phyloP scores from a whole-genome alignment of 2,329 filamentous ascomycete species.

The Trichoderma cornu-damae region DNA sequence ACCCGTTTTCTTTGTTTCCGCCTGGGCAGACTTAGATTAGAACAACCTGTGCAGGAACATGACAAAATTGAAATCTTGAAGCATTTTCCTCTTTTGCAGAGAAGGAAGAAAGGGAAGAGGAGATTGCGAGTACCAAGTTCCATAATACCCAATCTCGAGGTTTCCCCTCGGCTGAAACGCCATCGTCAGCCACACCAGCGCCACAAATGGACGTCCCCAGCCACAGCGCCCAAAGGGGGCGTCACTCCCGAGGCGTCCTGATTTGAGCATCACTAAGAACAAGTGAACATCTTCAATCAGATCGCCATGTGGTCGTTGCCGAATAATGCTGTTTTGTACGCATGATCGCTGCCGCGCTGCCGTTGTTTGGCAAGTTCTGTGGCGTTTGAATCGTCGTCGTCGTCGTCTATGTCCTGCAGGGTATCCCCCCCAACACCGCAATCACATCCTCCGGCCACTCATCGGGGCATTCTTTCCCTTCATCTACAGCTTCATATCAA shows the following conservation, averaged over 20 bases:
- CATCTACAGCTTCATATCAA: background rate
- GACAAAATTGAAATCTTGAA: too few species aligned
- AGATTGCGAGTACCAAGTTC: too few species aligned
- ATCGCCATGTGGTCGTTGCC: background rate
- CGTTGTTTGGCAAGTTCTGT: background rate
- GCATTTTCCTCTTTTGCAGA: background rate
- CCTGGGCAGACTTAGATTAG: background rate
- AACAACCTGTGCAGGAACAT: too few species aligned
- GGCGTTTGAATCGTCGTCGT: background rate
- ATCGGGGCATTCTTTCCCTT: background rate
- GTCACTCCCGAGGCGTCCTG: background rate
- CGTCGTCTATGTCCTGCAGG: conserved; percentile 1
- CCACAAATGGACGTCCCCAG: conserved; percentile 18
- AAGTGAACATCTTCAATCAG: conserved; percentile 7
- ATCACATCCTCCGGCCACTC: too few species aligned
- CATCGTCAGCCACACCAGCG: conserved; percentile 6
- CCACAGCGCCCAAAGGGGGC: conserved; percentile 10
- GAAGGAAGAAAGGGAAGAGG: background rate
- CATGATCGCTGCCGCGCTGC: background rate
- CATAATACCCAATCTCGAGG: too few species aligned
- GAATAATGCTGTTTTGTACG: background rate
- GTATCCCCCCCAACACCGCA: too few species aligned
- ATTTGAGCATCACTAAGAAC: background rate
- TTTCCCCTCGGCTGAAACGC: conserved; percentile 7
- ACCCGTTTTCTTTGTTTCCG: background rate